A percentile compares a stretch with the other conserved stretches of the same genome.
Evolutionary conservation across 2,329 filamentous ascomycete genomes (phyloP).

Genomic region (Hypoxylon sp.): DNA sequence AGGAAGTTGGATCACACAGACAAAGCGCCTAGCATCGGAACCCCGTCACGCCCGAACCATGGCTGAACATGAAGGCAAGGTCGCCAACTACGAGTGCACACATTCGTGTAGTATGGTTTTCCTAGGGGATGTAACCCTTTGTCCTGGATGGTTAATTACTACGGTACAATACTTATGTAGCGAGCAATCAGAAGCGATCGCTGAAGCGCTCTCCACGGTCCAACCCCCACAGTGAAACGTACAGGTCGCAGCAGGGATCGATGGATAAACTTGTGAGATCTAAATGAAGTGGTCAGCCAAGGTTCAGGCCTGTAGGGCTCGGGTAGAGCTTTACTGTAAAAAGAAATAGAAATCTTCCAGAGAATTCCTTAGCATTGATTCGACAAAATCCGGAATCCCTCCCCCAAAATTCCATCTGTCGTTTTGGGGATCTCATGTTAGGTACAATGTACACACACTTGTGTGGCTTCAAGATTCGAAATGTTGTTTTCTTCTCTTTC

Average conservation of each 20-base stretch:
- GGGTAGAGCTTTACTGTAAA: constrained; percentile 36
- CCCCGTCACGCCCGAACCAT: constrained; percentile 31
- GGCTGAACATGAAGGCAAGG: constrained; percentile 24
- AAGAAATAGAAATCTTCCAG: constrained; percentile 40
- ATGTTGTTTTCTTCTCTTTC: no score
- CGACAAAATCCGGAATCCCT: constrained; percentile 24
- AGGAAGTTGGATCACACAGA: constrained; percentile 16
- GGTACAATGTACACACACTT: neutral
- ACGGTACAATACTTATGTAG: no score
- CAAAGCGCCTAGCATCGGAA: constrained; percentile 31
- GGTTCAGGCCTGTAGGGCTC: constrained; percentile 27
- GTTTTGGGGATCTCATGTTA: constrained; percentile 11
- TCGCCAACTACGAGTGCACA: neutral
- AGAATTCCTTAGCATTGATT: constrained; percentile 34
- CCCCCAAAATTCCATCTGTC: constrained; percentile 26
- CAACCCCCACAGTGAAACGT: constrained; percentile 32
- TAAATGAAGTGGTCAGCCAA: constrained; percentile 32
- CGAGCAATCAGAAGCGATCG: constrained; percentile 26
- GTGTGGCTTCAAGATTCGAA: no score
- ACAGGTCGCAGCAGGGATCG: constrained; percentile 31
- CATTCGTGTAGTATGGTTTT: constrained; percentile 7
- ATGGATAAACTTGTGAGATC: constrained; percentile 38
- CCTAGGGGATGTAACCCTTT: constrained; percentile 23
- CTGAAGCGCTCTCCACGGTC: constrained; percentile 13
- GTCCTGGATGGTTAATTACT: constrained; percentile 5